Evolutionary conservation across 306 rosid species (phyloP), one percentile per base, ranked within the genome.

Genomic region (Arachis stenosperma): DNA sequence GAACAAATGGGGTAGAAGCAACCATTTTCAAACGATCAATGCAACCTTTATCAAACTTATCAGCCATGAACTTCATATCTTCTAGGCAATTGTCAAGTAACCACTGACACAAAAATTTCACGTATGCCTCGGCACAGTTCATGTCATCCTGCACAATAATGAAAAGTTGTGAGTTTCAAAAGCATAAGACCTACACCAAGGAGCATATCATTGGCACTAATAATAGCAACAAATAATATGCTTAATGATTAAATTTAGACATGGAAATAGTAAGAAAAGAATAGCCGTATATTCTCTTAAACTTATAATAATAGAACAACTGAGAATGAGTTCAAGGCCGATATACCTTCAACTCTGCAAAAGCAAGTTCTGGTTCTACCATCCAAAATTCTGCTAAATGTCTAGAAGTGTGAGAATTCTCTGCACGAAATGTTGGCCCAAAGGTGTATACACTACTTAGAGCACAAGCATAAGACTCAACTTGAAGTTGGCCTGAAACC

Each of bases 311-410:
- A 15, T 40, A 14, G n/a, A 6, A 15, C 11, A 59, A 2, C 2
- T 27, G 27, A 53, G 51, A 27, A 33, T 8, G 53, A 54, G 55
- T 71, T 61, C n/a, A 50, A 43, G 69, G 41, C 66, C 7, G 37
- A 59, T 37, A 30, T 71, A 94, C 99, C 96, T 87, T 69, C 67
- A 94, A 81, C 9, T 91, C 99, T 3, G 99, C 96, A 87, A 94
- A 91, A 5, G 99, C 97, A 74, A 94, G 78, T 86, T 94, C 99
- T 36, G 99, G 99, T 71, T 94, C 97, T 55, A 94, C 96, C 99
- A 94, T 94, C 99, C 99, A 94, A 82, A 94, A 94, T 68, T 94
- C 99, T n/a, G 99, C 95, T 81, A 94, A 76, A 90, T 94, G 99
- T 84, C 99, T 88, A 3, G 99, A 78, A 58, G 99, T 91, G 77